These are phyloP conservation scores for Poa pratensis DNA, from an alignment of 176 grass and related monocot genomes.

Conservation along the genomic window DNA sequence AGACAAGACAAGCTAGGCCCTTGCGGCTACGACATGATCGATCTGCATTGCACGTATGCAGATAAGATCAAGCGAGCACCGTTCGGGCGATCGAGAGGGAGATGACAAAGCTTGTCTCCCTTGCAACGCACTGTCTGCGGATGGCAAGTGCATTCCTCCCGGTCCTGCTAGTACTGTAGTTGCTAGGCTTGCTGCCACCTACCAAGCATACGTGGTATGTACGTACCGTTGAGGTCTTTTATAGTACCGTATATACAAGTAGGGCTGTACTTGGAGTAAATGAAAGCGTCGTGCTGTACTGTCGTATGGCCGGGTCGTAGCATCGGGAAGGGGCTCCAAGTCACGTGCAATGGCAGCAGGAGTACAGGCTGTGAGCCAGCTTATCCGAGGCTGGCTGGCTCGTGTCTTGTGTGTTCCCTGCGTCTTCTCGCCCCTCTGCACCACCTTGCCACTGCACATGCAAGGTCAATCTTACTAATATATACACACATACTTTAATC, in stretches of 20 bases:
- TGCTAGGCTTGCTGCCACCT: neutral
- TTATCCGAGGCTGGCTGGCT: constrained; percentile 23
- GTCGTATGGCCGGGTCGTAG: neutral
- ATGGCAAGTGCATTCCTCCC: too few species aligned
- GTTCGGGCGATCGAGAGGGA: too few species aligned
- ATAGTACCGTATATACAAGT: neutral
- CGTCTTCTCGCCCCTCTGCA: neutral
- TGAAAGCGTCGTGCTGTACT: neutral
- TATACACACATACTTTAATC: neutral
- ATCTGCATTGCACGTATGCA: constrained; percentile 31
- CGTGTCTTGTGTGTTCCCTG: neutral
- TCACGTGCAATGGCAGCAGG: constrained; percentile 28
- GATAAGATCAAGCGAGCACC: neutral
- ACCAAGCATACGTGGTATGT: constrained; percentile 4
- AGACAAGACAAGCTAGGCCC: constrained; percentile 6
- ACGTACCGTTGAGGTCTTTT: neutral
- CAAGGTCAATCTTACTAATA: neutral
- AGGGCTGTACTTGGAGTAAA: neutral
- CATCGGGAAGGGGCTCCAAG: neutral
- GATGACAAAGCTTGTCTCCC: too few species aligned
- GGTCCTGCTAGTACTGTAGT: too few species aligned
- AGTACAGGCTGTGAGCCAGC: constrained; percentile 45
- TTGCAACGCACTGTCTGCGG: too few species aligned
- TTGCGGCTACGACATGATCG: neutral
- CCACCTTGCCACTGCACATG: constrained; percentile 21